A percentile compares a stretch with the other conserved stretches of the same genome.
Conservation (phyloP, 805 yeast species). For the Allodekkera sacchari region DNA sequence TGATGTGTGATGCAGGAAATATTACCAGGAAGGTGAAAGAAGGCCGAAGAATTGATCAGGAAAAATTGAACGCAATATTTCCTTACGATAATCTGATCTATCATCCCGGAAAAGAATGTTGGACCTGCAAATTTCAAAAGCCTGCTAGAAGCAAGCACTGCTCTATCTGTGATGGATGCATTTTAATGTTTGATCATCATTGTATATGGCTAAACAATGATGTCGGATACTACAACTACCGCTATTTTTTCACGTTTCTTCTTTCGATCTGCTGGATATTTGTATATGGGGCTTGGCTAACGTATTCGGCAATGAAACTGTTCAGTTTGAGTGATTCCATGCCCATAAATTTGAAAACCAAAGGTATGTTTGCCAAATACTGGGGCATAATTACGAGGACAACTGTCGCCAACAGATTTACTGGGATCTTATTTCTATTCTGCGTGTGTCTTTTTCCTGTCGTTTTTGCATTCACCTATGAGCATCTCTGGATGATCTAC, state of each 20-base stretch:
- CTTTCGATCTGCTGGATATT: constrained; percentile 26
- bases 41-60: constrained; percentile 10
- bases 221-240: constrained; percentile 43
- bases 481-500: constrained; percentile 39
- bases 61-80: constrained; percentile 14
- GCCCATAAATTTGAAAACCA: constrained; percentile 14
- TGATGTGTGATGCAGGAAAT: constrained; percentile 37
- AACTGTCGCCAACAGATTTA: constrained; percentile 26
- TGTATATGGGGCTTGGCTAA: constrained; percentile 33
- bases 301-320: constrained; percentile 19
- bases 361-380: constrained; percentile 7
- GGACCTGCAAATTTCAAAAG: constrained; percentile 56
- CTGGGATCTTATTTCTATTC: constrained; percentile 34
- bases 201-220: constrained; percentile 50
- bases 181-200: constrained; percentile 57
- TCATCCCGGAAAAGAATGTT: constrained; percentile 27
- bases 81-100: constrained; percentile 35
- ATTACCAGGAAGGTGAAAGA: constrained; percentile 3
- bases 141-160: constrained; percentile 77
- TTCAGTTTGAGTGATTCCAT: constrained; percentile 2
- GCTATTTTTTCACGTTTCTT: constrained; percentile 39
- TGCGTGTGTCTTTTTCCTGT: constrained; percentile 31
- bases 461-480: constrained; percentile 28
- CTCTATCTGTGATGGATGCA: constrained; percentile 56
- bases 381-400: constrained; percentile 24